phyloP scores from a whole-genome alignment of 129 eudicot species.

The Logfia minima region DNA sequence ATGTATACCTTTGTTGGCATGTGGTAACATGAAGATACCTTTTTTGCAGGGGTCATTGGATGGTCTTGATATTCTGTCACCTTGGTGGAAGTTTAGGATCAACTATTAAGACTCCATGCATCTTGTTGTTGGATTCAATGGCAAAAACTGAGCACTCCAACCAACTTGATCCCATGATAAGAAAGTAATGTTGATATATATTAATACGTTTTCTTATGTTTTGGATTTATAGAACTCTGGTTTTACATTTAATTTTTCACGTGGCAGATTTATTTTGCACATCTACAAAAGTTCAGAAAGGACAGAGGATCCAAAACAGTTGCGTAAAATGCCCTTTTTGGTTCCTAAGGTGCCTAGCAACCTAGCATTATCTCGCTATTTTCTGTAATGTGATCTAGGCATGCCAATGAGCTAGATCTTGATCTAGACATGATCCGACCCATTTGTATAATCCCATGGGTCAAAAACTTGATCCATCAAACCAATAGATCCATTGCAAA shows the following conservation, averaged over 20 bases:
- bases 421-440: no score
- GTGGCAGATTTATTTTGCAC: slow-evolving; percentile 35
- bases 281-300: slow-evolving; percentile 43
- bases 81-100: slow-evolving; percentile 55
- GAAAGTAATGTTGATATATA: slow-evolving; percentile 40
- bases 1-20: not conserved
- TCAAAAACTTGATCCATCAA: no score
- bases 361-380: no score
- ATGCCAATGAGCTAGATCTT: no score
- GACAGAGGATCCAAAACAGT: slow-evolving; percentile 28
- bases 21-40: slow-evolving; percentile 18
- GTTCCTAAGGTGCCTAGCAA: slow-evolving; percentile 57
- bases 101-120: slow-evolving; percentile 54
- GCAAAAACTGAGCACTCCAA: slow-evolving; percentile 43
- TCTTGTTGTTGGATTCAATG: slow-evolving; percentile 72
- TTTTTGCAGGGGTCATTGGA: slow-evolving; percentile 70
- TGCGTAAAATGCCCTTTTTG: slow-evolving; percentile 44
- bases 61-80: slow-evolving; percentile 70
- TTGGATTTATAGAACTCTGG: no score
- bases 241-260: no score
- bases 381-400: no score
- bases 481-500: no score
- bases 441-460: no score
- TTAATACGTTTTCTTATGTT: no score
- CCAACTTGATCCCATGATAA: slow-evolving; percentile 54